A percentile compares a stretch with the other conserved stretches of the same genome.
phyloP scores from a whole-genome alignment of 2,329 filamentous ascomycete genomes.

The Fusarium denticulatum region DNA sequence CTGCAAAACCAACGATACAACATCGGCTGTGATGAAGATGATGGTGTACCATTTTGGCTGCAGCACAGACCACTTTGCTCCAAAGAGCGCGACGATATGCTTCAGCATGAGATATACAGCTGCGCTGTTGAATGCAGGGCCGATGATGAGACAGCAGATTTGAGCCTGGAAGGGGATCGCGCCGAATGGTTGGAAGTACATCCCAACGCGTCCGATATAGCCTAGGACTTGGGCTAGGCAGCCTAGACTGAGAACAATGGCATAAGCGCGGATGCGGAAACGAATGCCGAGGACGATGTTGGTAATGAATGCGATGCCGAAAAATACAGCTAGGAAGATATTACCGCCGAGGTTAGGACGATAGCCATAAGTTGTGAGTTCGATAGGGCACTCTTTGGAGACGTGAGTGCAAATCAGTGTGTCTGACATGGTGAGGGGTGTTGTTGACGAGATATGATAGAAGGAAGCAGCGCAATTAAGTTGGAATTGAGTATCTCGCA shows the following conservation, averaged over 20 bases:
- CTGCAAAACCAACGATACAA: background rate
- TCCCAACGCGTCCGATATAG: background rate
- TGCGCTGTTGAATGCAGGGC: slow-evolving; percentile 14
- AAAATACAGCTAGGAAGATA: background rate
- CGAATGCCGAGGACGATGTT: slow-evolving; percentile 6
- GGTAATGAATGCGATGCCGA: background rate
- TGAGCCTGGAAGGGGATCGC: background rate
- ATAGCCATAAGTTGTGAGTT: background rate
- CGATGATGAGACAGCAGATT: slow-evolving; percentile 12
- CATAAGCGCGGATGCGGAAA: slow-evolving; percentile 7
- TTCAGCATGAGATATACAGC: slow-evolving; percentile 18
- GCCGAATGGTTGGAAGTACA: slow-evolving; percentile 10
- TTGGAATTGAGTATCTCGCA: fast-evolving
- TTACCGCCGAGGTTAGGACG: slow-evolving; percentile 4
- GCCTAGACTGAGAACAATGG: background rate
- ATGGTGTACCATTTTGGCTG: slow-evolving; percentile 16
- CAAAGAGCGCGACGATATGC: slow-evolving; percentile 5
- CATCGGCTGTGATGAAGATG: slow-evolving; percentile 6
- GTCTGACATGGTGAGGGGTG: background rate
- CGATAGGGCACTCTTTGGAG: background rate
- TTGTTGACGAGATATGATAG: background rate
- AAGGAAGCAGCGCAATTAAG: no score
- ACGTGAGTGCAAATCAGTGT: background rate
- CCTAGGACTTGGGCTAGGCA: background rate
- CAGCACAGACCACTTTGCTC: background rate